Evolutionary conservation across 139 green algal species (phyloP).

Genomic region (Diplosphaera chodatii): DNA sequence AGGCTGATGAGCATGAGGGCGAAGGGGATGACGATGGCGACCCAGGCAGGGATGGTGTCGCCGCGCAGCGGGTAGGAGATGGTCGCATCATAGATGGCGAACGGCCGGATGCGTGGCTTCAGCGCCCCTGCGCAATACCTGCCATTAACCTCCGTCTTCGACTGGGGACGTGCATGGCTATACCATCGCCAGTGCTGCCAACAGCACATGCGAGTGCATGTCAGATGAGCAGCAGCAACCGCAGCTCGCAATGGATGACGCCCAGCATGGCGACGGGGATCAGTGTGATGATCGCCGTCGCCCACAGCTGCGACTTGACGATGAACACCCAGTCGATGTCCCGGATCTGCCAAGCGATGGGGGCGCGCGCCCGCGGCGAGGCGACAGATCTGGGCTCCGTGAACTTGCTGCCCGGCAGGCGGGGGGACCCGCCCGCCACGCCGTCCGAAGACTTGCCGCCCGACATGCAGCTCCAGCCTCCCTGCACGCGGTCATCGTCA

Average conservation of each 20-base stretch:
- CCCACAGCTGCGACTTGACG: conserved; percentile 12
- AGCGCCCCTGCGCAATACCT: background rate
- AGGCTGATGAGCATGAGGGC: conserved; percentile 10
- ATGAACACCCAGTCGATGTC: conserved; percentile 17
- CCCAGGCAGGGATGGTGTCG: conserved; percentile 10
- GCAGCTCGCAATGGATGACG: conserved; percentile 5
- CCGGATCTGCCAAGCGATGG: background rate
- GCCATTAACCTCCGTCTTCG: background rate
- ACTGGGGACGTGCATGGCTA: too few relatives aligned
- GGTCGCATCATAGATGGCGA: conserved; percentile 20
- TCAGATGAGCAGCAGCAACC: background rate
- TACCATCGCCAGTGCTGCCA: too few relatives aligned
- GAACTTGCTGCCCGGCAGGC: too few relatives aligned
- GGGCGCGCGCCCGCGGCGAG: too few relatives aligned
- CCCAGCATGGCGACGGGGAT: conserved; percentile 1
- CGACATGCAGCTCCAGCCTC: too few relatives aligned
- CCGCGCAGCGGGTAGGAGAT: conserved; percentile 8
- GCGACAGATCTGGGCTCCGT: too few relatives aligned
- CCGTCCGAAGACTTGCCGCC: too few relatives aligned
- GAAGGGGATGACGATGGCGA: background rate
- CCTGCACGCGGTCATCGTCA: too few relatives aligned
- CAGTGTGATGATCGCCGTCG: conserved; percentile 5
- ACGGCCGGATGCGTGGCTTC: background rate
- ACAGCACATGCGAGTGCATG: too few relatives aligned
- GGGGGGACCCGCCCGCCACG: too few relatives aligned